phyloP scores from a whole-genome alignment of 2,329 filamentous ascomycete genomes.

The Epichloe aotearoae region DNA sequence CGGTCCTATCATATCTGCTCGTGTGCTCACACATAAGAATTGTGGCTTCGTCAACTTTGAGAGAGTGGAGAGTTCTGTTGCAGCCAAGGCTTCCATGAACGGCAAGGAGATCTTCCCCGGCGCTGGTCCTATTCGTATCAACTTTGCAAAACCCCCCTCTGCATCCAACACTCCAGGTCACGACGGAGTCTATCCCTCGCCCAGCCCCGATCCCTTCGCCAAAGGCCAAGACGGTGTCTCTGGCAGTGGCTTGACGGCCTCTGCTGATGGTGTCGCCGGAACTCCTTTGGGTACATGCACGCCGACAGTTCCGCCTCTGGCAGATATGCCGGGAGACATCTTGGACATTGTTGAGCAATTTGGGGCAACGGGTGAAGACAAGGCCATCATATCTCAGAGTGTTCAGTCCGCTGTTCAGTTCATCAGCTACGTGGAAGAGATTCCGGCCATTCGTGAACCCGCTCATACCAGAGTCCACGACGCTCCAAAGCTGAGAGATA shows the following conservation, averaged over 20 bases:
- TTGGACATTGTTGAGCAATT: constrained; percentile 77
- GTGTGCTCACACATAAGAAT: constrained; percentile 95
- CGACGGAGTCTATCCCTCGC: constrained; percentile 77
- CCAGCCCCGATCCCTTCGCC: constrained; percentile 74
- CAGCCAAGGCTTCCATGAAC: constrained; percentile 78
- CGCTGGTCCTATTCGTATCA: constrained; percentile 86
- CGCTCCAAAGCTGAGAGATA: constrained; percentile 86
- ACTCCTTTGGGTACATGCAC: constrained; percentile 20
- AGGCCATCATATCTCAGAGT: constrained; percentile 54
- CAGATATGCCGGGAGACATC: constrained; percentile 72
- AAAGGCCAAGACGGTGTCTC: constrained; percentile 36
- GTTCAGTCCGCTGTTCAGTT: constrained; percentile 68
- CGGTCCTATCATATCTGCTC: constrained; percentile 77
- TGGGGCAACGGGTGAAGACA: constrained; percentile 70
- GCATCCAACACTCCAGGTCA: constrained; percentile 79
- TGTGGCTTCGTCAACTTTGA: constrained; percentile 99
- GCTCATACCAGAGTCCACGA: constrained; percentile 83
- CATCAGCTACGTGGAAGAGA: constrained; percentile 62
- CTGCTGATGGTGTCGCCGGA: constrained; percentile 13
- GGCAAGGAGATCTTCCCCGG: constrained; percentile 98
- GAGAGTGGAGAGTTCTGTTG: constrained; percentile 75
- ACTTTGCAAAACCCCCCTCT: constrained; percentile 92
- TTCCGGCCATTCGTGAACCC: constrained; percentile 78
- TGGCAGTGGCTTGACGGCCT: constrained; percentile 23
- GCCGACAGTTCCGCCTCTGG: constrained; percentile 57